Percentiles rank a stretch among this genome's conserved stretches.
Evolutionary conservation across 768 basidiomycete genomes (phyloP).

Genomic region (Hebeloma cylindrosporum): DNA sequence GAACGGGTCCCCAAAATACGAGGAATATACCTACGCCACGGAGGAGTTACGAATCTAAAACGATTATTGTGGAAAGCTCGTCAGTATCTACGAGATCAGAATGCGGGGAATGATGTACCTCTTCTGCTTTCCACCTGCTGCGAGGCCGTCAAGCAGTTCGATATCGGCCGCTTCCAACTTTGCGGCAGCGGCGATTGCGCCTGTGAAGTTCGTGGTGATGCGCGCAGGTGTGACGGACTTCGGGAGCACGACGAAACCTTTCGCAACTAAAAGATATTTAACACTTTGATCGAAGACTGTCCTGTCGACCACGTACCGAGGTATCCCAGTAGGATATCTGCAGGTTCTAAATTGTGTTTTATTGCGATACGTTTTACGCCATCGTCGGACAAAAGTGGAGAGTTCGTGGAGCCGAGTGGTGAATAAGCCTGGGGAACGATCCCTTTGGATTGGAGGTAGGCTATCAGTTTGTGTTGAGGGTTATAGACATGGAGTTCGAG

Average conservation of each 20-base stretch:
- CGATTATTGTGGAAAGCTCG: background rate
- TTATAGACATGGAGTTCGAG: slow-evolving; percentile 76
- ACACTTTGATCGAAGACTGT: background rate
- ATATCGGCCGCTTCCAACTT: slow-evolving; percentile 54
- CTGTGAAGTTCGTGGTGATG: slow-evolving; percentile 59
- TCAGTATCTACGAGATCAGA: background rate
- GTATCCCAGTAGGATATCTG: slow-evolving; percentile 64
- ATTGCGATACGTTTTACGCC: slow-evolving; percentile 57
- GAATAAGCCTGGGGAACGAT: slow-evolving; percentile 81
- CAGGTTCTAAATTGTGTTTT: slow-evolving; percentile 51
- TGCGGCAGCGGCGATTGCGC: slow-evolving; percentile 45
- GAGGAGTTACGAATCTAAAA: slow-evolving; percentile 57
- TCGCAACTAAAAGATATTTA: slow-evolving; percentile 54
- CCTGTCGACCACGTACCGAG: slow-evolving; percentile 43
- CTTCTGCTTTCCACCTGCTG: slow-evolving; percentile 64
- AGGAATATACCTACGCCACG: slow-evolving; percentile 57
- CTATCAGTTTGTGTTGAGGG: slow-evolving; percentile 66
- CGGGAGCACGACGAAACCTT: slow-evolving; percentile 65
- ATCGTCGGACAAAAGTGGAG: slow-evolving; percentile 66
- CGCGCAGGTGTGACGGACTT: slow-evolving; percentile 76
- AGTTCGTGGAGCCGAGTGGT: slow-evolving; percentile 69
- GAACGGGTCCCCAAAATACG: slow-evolving; percentile 7
- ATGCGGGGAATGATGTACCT: slow-evolving; percentile 36
- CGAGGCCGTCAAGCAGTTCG: slow-evolving; percentile 54
- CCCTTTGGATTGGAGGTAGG: slow-evolving; percentile 60